Conservation (phyloP, 1,284 basidiomycete species). For the Mycena sp. region DNA sequence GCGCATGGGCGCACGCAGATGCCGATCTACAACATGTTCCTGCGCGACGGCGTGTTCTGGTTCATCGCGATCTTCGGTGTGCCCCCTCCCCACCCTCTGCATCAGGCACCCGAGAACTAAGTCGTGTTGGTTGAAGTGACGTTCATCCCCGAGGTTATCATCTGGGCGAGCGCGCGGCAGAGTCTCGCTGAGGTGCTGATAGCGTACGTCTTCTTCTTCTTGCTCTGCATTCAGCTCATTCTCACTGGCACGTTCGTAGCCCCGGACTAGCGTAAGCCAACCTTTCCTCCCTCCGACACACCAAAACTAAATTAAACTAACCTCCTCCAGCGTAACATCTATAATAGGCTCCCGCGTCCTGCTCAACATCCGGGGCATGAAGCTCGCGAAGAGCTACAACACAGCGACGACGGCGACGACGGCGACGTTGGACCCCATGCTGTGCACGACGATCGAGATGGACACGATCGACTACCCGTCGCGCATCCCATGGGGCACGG, state of each 20-base stretch:
- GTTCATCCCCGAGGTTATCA: constrained; percentile 16
- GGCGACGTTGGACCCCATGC: background rate
- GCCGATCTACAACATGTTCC: constrained; percentile 24
- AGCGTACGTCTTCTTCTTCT: constrained; percentile 6
- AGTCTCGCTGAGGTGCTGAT: constrained; percentile 22
- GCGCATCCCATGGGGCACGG: constrained; percentile 11
- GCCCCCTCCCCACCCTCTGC: background rate
- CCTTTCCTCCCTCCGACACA: too few species aligned
- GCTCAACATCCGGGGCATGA: constrained; percentile 20
- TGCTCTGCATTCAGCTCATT: background rate
- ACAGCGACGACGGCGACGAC: constrained; percentile 4
- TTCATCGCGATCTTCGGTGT: constrained; percentile 24
- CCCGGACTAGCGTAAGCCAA: constrained; percentile 20
- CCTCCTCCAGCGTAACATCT: constrained; percentile 9
- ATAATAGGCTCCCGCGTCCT: constrained; percentile 28
- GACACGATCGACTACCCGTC: constrained; percentile 28
- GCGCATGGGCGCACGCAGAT: constrained; percentile 14
- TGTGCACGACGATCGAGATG: constrained; percentile 16
- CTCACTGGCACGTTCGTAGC: background rate
- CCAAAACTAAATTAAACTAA: too few species aligned
- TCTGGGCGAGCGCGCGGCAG: constrained; percentile 21
- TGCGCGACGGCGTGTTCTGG: constrained; percentile 27
- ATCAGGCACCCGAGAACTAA: background rate
- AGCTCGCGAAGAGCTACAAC: background rate
- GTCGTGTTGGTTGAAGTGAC: background rate